Conservation (phyloP, 805 yeast genomes). For the Yamadazyma olivae region DNA sequence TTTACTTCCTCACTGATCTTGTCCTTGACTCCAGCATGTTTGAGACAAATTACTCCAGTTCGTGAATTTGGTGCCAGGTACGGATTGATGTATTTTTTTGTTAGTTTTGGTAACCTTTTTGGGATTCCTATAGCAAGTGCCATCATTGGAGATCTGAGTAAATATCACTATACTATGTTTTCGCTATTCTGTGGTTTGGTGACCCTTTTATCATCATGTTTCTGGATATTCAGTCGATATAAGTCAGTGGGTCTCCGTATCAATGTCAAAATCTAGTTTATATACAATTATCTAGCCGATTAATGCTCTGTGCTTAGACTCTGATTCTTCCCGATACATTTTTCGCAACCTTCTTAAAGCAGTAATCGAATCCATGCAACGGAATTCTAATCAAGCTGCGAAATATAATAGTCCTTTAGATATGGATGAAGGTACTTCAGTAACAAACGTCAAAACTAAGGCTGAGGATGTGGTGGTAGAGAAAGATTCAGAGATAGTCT, state of each 20-base stretch:
- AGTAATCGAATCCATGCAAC: too few relatives aligned
- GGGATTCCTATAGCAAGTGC: conserved; percentile 37
- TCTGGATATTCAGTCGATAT: conserved; percentile 31
- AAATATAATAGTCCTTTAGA: too few relatives aligned
- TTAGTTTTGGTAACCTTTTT: conserved; percentile 40
- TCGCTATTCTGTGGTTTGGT: conserved; percentile 30
- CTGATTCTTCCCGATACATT: too few relatives aligned
- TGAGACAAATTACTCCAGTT: conserved; percentile 62
- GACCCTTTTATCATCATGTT: conserved; percentile 20
- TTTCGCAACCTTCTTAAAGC: too few relatives aligned
- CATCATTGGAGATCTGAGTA: conserved; percentile 31
- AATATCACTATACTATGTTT: conserved; percentile 27
- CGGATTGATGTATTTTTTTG: conserved; percentile 63
- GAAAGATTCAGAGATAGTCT: too few relatives aligned
- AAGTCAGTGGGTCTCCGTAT: conserved; percentile 26
- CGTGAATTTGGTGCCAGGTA: conserved; percentile 65
- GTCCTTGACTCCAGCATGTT: conserved; percentile 65
- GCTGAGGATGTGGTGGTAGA: neutral
- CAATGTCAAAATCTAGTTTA: conserved; percentile 19
- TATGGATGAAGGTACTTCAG: too few relatives aligned
- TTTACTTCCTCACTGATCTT: conserved; percentile 60
- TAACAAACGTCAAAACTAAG: too few relatives aligned
- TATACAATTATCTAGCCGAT: neutral
- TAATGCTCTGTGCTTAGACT: too few relatives aligned
- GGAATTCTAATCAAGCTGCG: too few relatives aligned